Conservation (phyloP, 495 filamentous ascomycete genomes). For the Tuber calosporum region DNA sequence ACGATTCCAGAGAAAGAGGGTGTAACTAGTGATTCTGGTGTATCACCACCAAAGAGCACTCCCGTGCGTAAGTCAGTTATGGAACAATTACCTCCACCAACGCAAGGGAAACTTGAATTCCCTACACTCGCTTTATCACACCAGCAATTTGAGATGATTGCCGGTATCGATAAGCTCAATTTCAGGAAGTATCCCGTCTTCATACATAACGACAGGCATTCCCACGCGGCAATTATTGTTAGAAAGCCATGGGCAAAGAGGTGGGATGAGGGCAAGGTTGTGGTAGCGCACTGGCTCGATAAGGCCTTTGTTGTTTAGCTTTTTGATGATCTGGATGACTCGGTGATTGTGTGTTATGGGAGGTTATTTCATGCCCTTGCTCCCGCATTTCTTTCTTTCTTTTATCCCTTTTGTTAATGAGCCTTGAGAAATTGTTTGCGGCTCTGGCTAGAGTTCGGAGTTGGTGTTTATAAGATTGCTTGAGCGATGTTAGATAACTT, state of each 20-base stretch:
- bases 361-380: not conserved
- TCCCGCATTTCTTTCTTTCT: not conserved
- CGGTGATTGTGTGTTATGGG: not conserved
- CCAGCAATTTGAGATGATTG: conserved; percentile 75
- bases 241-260: conserved; percentile 50
- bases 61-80: not conserved
- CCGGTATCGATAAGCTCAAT: conserved; percentile 64
- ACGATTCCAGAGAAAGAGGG: not conserved
- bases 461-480: not conserved
- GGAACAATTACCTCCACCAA: conserved; percentile 3
- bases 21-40: not conserved
- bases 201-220: conserved; percentile 73
- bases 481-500: conserved; percentile 2
- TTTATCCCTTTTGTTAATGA: not conserved
- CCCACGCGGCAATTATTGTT: conserved; percentile 86
- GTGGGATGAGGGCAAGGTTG: conserved; percentile 69
- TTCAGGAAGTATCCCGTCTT: conserved; percentile 77
- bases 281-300: conserved; percentile 73
- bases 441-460: not conserved
- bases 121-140: conserved; percentile 70
- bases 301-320: conserved; percentile 61
- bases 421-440: not conserved
- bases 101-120: conserved; percentile 43
- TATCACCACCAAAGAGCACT: not conserved
- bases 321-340: not conserved